phyloP scores from a whole-genome alignment of 2,329 filamentous ascomycete species.

The Talaromyces sp. region DNA sequence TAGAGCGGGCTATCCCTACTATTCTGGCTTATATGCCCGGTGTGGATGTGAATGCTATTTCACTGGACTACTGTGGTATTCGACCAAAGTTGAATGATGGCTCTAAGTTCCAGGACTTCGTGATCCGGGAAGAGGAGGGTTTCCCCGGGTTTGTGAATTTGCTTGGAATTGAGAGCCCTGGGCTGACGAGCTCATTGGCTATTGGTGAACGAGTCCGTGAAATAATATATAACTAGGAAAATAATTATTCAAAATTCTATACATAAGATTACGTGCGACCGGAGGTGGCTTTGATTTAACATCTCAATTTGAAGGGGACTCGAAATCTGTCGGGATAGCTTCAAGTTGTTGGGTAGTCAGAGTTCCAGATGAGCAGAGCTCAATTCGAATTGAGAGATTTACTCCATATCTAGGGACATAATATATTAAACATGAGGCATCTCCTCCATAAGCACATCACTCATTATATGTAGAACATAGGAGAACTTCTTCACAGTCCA shows the following conservation, averaged over 20 bases:
- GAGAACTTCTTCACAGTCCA: slow-evolving; percentile 56
- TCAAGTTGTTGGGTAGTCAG: too few relatives aligned
- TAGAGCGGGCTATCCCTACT: slow-evolving; percentile 69
- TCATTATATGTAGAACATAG: slow-evolving; percentile 59
- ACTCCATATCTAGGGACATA: background rate
- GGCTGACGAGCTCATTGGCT: slow-evolving; percentile 82
- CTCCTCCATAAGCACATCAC: slow-evolving; percentile 48
- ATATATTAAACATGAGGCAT: slow-evolving; percentile 24
- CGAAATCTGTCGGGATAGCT: too few relatives aligned
- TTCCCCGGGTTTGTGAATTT: slow-evolving; percentile 85
- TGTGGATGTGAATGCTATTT: slow-evolving; percentile 67
- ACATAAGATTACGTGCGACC: too few relatives aligned
- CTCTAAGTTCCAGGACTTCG: slow-evolving; percentile 79
- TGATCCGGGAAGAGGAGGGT: slow-evolving; percentile 75
- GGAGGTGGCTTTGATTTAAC: too few relatives aligned
- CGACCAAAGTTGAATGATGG: slow-evolving; percentile 73
- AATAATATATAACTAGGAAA: slow-evolving; percentile 51
- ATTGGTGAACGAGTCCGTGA: slow-evolving; percentile 76
- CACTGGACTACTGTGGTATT: slow-evolving; percentile 87
- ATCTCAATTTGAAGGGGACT: too few relatives aligned
- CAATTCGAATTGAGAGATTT: too few relatives aligned
- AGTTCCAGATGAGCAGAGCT: too few relatives aligned
- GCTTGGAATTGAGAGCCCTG: slow-evolving; percentile 90
- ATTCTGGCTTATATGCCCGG: slow-evolving; percentile 79
- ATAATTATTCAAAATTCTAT: too few relatives aligned